Conservation (phyloP, 2,329 filamentous ascomycete species). For the Paecilomyces fulvus region DNA sequence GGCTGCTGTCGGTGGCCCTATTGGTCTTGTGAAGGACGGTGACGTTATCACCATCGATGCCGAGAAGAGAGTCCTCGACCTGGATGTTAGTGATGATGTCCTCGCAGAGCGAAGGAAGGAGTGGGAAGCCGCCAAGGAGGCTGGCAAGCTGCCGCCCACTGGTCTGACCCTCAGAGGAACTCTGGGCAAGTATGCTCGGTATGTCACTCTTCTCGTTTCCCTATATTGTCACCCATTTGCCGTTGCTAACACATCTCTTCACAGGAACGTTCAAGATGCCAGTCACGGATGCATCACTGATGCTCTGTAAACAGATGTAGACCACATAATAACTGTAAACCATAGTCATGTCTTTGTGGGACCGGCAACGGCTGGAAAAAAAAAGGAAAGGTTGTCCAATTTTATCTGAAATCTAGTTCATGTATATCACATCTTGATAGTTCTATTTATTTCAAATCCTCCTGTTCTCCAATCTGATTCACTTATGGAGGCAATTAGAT, state of each 20-base stretch:
- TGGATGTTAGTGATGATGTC: constrained; percentile 59
- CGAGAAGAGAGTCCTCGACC: constrained; percentile 58
- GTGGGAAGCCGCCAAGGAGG: constrained; percentile 46
- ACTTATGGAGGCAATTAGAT: no score
- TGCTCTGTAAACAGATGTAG: constrained; percentile 12
- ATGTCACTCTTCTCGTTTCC: constrained; percentile 8
- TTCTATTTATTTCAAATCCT: background rate
- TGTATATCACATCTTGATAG: background rate
- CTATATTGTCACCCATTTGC: background rate
- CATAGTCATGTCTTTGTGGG: background rate
- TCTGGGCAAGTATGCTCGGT: constrained; percentile 59
- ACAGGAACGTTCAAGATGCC: constrained; percentile 35
- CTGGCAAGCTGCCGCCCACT: constrained; percentile 40
- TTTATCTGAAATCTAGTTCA: background rate
- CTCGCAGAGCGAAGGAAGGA: constrained; percentile 48
- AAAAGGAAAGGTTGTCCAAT: background rate
- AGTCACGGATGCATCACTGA: constrained; percentile 43
- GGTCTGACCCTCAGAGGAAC: constrained; percentile 54
- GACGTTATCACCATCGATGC: constrained; percentile 77
- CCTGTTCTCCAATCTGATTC: background rate
- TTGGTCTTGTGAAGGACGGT: constrained; percentile 72
- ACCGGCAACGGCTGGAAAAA: background rate
- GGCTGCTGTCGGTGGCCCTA: constrained; percentile 76
- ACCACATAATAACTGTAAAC: background rate
- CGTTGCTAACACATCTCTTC: background rate